phyloP scores from a whole-genome alignment of 2,329 filamentous ascomycete genomes.

The Onygenales sp. region DNA sequence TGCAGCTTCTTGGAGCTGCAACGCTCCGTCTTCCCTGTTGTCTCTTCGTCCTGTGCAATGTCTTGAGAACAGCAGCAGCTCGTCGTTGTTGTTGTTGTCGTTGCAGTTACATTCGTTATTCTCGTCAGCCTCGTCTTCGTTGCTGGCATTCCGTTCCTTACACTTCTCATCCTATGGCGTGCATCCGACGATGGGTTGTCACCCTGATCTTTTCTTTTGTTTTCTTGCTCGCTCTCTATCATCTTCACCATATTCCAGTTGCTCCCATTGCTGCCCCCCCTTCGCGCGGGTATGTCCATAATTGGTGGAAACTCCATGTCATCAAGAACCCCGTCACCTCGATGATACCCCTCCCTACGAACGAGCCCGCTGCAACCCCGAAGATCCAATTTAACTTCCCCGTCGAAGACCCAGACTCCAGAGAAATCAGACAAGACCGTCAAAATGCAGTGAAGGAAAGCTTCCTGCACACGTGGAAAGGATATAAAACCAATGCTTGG shows the following conservation, averaged over 20 bases:
- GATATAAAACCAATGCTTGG: slow-evolving; percentile 56
- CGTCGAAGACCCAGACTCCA: slow-evolving; percentile 16
- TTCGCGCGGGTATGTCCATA: neutral
- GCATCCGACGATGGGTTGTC: slow-evolving; percentile 9
- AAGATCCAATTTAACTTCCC: slow-evolving; percentile 20
- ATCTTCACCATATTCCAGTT: slow-evolving; percentile 3
- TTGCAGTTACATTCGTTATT: neutral
- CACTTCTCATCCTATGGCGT: slow-evolving; percentile 1
- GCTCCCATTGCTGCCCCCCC: neutral
- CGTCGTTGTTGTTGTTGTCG: neutral
- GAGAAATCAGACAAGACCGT: slow-evolving; percentile 29
- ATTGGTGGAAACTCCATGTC: slow-evolving; percentile 11
- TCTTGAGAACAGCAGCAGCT: neutral
- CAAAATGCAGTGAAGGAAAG: slow-evolving; percentile 40
- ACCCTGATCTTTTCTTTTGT: slow-evolving; percentile 5
- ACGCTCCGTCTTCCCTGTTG: neutral
- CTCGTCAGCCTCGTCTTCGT: slow-evolving; percentile 1
- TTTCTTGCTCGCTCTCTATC: slow-evolving; percentile 6
- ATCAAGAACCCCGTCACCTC: slow-evolving; percentile 14
- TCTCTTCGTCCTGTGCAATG: neutral
- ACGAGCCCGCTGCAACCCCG: slow-evolving; percentile 15
- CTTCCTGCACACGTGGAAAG: slow-evolving; percentile 48
- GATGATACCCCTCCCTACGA: slow-evolving; percentile 15
- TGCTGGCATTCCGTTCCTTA: neutral
- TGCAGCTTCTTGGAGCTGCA: neutral